These are phyloP conservation scores for Plasmodium billcollinsi DNA, from an alignment of 169 alveolate species.

Conservation along the genomic window DNA sequence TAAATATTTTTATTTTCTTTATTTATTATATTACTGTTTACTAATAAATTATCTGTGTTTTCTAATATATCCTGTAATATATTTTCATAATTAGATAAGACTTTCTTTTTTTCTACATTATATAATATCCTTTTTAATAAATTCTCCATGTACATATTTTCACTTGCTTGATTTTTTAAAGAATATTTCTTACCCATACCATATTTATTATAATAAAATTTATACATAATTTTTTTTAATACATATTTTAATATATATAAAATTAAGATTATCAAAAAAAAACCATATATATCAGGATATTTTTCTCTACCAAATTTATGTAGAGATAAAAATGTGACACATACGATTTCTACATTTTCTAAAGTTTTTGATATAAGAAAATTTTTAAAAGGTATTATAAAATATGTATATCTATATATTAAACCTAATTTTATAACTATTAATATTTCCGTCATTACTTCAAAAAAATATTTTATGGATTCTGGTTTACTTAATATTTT, in stretches of 20 bases:
- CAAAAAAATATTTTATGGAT: constrained; percentile 27
- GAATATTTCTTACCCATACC: background rate
- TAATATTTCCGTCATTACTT: constrained; percentile 13
- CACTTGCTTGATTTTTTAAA: background rate
- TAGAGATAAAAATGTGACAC: constrained; percentile 14
- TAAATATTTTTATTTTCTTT: constrained; percentile 60
- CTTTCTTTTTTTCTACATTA: constrained; percentile 25
- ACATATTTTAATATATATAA: constrained; percentile 5
- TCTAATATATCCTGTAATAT: constrained; percentile 17
- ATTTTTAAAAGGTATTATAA: constrained; percentile 39
- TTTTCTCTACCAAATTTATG: constrained; percentile 26
- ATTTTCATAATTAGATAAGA: background rate
- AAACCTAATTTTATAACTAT: constrained; percentile 35
- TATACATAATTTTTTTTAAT: background rate
- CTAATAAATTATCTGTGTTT: constrained; percentile 34
- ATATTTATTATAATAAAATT: background rate
- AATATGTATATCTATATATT: constrained; percentile 14
- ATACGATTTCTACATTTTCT: constrained; percentile 10
- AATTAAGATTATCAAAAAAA: constrained; percentile 6
- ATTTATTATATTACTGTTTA: constrained; percentile 19
- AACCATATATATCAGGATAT: constrained; percentile 31
- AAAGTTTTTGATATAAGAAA: constrained; percentile 13
- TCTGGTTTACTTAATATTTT: constrained; percentile 21
- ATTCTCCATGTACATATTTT: constrained; percentile 30
- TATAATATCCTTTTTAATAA: constrained; percentile 34